Conservation (phyloP, 108 stramenopile genomes). For the Schizochytrium sp. region DNA sequence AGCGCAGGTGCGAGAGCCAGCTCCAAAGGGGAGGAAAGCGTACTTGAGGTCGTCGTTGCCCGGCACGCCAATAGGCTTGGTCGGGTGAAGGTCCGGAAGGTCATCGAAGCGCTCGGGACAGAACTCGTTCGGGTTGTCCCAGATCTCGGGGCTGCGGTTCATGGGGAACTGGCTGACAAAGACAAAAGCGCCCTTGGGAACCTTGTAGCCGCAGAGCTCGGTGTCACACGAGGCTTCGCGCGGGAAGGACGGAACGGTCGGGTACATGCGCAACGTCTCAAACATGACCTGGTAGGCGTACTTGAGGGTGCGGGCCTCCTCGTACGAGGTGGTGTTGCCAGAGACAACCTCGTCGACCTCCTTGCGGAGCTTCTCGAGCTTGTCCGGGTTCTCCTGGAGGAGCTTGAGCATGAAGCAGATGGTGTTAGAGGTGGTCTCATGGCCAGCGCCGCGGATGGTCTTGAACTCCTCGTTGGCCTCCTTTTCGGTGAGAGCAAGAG, state of each 20-base stretch:
- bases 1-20: neutral
- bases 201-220: neutral
- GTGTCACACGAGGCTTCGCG: neutral
- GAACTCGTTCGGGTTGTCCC: neutral
- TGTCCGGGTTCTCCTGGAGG: neutral
- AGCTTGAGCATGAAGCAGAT: conserved; percentile 16
- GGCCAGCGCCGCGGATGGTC: conserved; percentile 5
- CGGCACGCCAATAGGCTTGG: neutral
- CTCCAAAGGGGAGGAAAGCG: neutral
- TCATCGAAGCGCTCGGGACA: neutral
- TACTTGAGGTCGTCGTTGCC: conserved; percentile 13
- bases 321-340: neutral
- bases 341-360: neutral
- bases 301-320: neutral
- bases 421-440: conserved; percentile 2
- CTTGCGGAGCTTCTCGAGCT: neutral
- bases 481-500: neutral
- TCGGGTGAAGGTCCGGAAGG: conserved; percentile 16
- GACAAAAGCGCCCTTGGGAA: neutral
- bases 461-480: conserved; percentile 16
- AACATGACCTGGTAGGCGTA: conserved; percentile 12
- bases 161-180: neutral
- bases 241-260: neutral
- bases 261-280: neutral
- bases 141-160: conserved; percentile 4